phyloP scores from a whole-genome alignment of 441 rosid genomes.

The Eutrema salsugineum region DNA sequence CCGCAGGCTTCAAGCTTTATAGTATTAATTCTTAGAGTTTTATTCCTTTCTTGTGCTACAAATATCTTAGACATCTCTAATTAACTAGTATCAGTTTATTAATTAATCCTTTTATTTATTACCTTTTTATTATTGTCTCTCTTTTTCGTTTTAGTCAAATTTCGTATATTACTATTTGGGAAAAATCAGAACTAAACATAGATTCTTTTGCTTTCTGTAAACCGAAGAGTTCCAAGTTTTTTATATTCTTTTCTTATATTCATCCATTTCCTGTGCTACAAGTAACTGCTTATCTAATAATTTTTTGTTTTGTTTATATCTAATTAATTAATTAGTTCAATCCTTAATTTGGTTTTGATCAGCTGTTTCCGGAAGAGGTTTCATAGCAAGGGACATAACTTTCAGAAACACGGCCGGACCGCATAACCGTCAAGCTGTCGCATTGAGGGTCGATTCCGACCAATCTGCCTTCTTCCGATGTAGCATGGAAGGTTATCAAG shows the following conservation, averaged over 20 bases:
- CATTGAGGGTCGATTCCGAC: slow-evolving; percentile 63
- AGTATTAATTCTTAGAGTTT: not conserved
- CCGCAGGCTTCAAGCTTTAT: slow-evolving; percentile 16
- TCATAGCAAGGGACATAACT: slow-evolving; percentile 67
- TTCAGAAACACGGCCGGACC: slow-evolving; percentile 64
- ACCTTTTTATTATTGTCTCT: slow-evolving; percentile 25
- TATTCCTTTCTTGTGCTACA: slow-evolving; percentile 15
- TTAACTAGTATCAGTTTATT: not conserved
- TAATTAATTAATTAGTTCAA: not conserved
- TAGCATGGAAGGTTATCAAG: slow-evolving; percentile 62
- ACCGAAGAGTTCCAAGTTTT: not conserved
- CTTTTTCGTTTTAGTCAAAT: slow-evolving; percentile 18
- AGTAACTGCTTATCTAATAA: not conserved
- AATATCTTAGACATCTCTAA: not conserved
- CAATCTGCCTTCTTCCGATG: slow-evolving; percentile 66
- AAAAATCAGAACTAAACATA: not conserved
- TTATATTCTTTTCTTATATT: not conserved
- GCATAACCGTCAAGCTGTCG: slow-evolving; percentile 55
- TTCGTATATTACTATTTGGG: not conserved
- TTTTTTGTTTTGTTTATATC: not conserved
- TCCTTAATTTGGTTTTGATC: not conserved
- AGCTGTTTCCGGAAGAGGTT: slow-evolving; percentile 71
- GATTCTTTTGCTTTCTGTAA: not conserved
- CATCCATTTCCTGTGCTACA: slow-evolving; percentile 3
- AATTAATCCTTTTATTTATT: not conserved